phyloP scores from a whole-genome alignment of 1,139 yeast species.

The Yamadazyma friedrichii region DNA sequence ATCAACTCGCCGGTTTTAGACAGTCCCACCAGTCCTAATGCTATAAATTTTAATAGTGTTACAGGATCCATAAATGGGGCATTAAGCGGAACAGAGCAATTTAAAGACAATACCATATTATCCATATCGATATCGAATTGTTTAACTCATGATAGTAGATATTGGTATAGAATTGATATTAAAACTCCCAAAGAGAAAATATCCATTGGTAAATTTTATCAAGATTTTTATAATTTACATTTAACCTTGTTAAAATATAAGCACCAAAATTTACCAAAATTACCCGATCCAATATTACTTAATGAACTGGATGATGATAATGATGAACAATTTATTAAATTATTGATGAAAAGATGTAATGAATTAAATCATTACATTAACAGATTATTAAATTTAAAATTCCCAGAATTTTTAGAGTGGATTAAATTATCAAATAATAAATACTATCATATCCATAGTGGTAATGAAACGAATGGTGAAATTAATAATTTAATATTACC shows the following conservation, averaged over 20 bases:
- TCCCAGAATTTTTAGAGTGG: conserved; percentile 31
- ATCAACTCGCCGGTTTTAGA: neutral
- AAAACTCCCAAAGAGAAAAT: conserved; percentile 31
- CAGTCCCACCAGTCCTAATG: neutral
- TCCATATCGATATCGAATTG: conserved; percentile 35
- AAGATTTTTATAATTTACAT: conserved; percentile 45
- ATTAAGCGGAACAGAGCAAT: neutral
- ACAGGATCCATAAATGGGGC: neutral
- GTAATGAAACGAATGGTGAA: conserved; percentile 15
- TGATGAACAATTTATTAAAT: conserved; percentile 11
- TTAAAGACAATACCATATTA: neutral
- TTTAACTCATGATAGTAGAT: conserved; percentile 34
- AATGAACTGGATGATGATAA: conserved; percentile 11
- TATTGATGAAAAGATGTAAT: conserved; percentile 27
- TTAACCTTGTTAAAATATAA: conserved; percentile 17
- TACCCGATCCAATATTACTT: conserved; percentile 44
- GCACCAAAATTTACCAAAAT: conserved; percentile 29
- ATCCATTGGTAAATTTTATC: conserved; percentile 40
- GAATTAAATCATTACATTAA: conserved; percentile 37
- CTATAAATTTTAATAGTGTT: too few relatives aligned
- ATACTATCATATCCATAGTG: conserved; percentile 7
- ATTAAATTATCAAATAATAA: conserved; percentile 20
- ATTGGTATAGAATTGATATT: conserved; percentile 46
- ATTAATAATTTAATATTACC: conserved; percentile 24
- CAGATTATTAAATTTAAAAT: conserved; percentile 18